Evolutionary conservation across 441 rosid genomes (phyloP), one percentile per base, ranked within the genome.

Genomic region (Omphalea diandra): DNA sequence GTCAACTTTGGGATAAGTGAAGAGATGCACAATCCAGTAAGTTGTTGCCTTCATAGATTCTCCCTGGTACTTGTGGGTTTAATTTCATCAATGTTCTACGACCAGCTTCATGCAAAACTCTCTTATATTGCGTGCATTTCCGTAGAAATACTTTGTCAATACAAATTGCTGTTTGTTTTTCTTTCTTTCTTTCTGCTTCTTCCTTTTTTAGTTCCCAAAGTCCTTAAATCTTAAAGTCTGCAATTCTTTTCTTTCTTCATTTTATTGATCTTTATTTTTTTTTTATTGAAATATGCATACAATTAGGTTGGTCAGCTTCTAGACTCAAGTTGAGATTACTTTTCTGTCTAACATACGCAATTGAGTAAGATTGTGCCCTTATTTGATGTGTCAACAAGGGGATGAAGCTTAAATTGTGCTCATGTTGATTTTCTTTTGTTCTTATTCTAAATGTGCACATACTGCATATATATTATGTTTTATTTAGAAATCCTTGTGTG

Each of bases 11-110:
- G 99, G 65, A 76, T 95, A 62, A 86, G 84, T 53, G 96, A 90
- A 61, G 99, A 95, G 74, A 88, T 93, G 98, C 94, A 95, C 84
- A 89, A 87, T 78, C 94, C 91, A 5, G 97, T 92, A 76, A 85
- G 97, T 81, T 54, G 20, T 35, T 29, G n/a, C 8, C 46, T 72
- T 49, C 52, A 32, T 66, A 12, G 47, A 61, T 33, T 58, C 50
- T n/a, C 27, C n/a, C 43, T 9, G 17, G 24, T 33, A 15, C 5
- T 33, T 12, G 22, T 24, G 29, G 41, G 12, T 65, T 40, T 43
- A 70, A 27, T 46, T 46, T 4, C 52, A 63, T 71, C 43, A 54
- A 32, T 54, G 32, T 41, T 43, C 33, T 49, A 10, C 3, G 24
- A 38, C 29, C 40, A 69, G 44, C 54, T 33, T 4, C n/a, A 12